phyloP scores from a whole-genome alignment of 208 protist species.

The Spongospora subterranea region DNA sequence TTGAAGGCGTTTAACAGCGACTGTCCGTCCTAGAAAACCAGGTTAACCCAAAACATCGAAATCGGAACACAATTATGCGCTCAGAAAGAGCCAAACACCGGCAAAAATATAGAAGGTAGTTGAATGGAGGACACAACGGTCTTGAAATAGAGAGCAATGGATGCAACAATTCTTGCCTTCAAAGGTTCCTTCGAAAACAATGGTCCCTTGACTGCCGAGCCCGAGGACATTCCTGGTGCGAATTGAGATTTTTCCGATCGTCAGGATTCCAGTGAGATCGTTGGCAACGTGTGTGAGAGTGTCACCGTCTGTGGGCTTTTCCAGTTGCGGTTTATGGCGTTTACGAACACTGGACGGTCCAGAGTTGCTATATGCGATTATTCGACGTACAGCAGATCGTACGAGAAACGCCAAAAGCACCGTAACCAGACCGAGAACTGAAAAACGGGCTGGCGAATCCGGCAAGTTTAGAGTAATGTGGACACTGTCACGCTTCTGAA shows the following conservation, averaged over 20 bases:
- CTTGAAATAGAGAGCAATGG: not conserved
- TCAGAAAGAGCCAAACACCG: not conserved
- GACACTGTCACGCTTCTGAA: not conserved
- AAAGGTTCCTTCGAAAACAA: slow-evolving; percentile 70
- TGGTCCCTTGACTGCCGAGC: slow-evolving; percentile 70
- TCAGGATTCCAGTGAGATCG: slow-evolving; percentile 2
- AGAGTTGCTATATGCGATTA: not conserved
- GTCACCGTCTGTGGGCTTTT: no score
- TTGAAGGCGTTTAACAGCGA: slow-evolving; percentile 38
- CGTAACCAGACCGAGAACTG: not conserved
- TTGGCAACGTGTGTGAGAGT: no score
- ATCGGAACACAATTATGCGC: no score
- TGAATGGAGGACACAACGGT: not conserved
- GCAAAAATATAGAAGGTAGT: not conserved
- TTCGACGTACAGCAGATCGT: not conserved
- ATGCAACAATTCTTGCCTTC: slow-evolving; percentile 65
- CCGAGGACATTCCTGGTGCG: slow-evolving; percentile 65
- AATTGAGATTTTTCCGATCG: slow-evolving; percentile 55
- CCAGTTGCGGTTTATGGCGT: no score
- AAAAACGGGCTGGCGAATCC: not conserved
- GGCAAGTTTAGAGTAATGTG: not conserved
- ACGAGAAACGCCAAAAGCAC: not conserved
- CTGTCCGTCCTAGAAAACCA: not conserved
- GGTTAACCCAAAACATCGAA: no score
- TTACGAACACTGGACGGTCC: no score